These are phyloP conservation scores for Colletotrichum neosansevieriae DNA, from an alignment of 2,329 filamentous ascomycete species.

Conservation along the genomic window DNA sequence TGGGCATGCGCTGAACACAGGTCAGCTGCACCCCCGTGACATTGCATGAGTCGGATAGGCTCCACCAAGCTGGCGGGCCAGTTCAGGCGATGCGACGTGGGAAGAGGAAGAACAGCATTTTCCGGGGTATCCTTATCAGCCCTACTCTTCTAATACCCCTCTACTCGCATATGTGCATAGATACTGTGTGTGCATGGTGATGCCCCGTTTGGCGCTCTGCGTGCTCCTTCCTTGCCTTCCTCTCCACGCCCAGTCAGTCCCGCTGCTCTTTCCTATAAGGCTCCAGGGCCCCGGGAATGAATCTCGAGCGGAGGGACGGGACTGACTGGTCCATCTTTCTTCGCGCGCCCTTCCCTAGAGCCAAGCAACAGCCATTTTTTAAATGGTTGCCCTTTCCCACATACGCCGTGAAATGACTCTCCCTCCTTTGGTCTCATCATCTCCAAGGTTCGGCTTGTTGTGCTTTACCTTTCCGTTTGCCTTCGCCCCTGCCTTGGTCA, in stretches of 20 bases:
- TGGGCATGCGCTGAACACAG: slow-evolving; percentile 18
- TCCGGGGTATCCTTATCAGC: slow-evolving; percentile 35
- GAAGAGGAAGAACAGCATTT: not conserved
- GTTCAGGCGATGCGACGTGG: slow-evolving; percentile 25
- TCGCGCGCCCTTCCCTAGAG: slow-evolving; percentile 16
- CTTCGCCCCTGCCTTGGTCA: slow-evolving; percentile 22
- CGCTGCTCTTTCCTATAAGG: slow-evolving; percentile 36
- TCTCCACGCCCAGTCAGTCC: slow-evolving; percentile 17
- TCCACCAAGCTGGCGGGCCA: slow-evolving; percentile 8
- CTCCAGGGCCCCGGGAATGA: slow-evolving; percentile 22
- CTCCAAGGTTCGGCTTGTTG: slow-evolving; percentile 13
- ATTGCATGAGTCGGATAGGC: slow-evolving; percentile 33
- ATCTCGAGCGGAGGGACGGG: slow-evolving; percentile 18
- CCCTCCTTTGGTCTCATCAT: slow-evolving; percentile 14
- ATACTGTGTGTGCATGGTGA: slow-evolving; percentile 11
- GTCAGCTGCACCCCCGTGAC: slow-evolving; percentile 28
- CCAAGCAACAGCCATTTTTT: slow-evolving; percentile 32
- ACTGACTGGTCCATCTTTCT: slow-evolving; percentile 12
- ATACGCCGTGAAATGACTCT: not conserved
- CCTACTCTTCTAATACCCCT: not conserved
- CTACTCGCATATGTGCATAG: slow-evolving; percentile 6
- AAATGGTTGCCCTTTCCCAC: slow-evolving; percentile 36
- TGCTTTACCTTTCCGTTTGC: slow-evolving; percentile 7
- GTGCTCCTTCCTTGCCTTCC: slow-evolving; percentile 19
- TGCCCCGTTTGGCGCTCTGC: slow-evolving; percentile 27